These are phyloP conservation scores for Heterobasidion parviporum DNA, from an alignment of 1,284 basidiomycete species.

Conservation along the genomic window DNA sequence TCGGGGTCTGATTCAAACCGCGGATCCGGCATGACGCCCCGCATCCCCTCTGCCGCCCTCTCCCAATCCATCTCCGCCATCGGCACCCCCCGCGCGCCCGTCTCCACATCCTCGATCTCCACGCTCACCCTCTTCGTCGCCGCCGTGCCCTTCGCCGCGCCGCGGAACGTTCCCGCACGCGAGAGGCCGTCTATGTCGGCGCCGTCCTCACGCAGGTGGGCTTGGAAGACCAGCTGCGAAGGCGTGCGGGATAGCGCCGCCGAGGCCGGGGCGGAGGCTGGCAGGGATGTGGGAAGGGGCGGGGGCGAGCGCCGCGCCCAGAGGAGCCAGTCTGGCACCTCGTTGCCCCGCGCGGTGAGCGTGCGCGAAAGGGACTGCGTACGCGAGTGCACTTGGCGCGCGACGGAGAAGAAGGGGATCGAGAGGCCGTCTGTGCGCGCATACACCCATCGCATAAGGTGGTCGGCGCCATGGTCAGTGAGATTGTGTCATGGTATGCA, in stretches of 20 bases:
- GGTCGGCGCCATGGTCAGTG: background rate
- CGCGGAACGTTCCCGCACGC: background rate
- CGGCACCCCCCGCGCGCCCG: background rate
- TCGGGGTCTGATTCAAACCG: background rate
- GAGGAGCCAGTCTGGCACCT: conserved; percentile 43
- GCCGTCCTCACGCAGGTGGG: background rate
- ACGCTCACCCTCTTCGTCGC: too few species aligned
- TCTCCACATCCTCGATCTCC: background rate
- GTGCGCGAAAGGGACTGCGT: conserved; percentile 22
- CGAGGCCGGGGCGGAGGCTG: background rate
- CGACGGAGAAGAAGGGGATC: conserved; percentile 65
- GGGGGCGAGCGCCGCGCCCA: conserved; percentile 21
- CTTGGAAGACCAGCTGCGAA: background rate
- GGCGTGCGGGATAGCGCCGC: background rate
- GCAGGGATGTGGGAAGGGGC: background rate
- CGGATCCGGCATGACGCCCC: background rate
- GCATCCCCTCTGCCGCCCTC: background rate
- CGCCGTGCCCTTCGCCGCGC: background rate
- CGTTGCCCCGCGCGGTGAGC: conserved; percentile 16
- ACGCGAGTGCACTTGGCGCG: background rate
- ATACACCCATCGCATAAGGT: conserved; percentile 29
- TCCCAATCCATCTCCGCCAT: background rate
- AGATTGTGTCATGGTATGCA: conserved; percentile 31
- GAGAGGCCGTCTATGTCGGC: background rate
- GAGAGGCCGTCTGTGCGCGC: conserved; percentile 78